Conservation (phyloP, 768 basidiomycete species). For the Leucogyrophana mollusca region DNA sequence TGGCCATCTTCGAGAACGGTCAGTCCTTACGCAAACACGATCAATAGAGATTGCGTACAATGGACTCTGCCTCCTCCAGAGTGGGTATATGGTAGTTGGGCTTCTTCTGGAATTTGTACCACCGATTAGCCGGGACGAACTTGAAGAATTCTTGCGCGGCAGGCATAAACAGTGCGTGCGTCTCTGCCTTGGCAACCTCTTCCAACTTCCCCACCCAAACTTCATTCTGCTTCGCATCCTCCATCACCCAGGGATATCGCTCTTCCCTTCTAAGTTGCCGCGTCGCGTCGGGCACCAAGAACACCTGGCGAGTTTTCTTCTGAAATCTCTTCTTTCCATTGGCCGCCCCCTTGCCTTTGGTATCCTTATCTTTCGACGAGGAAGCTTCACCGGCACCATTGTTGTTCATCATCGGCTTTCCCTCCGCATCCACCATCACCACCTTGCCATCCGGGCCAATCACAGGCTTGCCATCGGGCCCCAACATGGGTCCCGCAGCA, state of each 20-base stretch:
- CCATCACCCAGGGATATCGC: constrained; percentile 90
- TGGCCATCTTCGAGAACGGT: constrained; percentile 25
- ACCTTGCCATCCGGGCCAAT: constrained; percentile 72
- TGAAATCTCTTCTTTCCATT: constrained; percentile 71
- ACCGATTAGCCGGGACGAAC: constrained; percentile 83
- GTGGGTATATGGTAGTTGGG: constrained; percentile 71
- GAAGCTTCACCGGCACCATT: constrained; percentile 28
- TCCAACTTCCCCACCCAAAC: constrained; percentile 83
- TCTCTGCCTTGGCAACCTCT: constrained; percentile 67
- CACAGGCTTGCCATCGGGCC: constrained; percentile 81
- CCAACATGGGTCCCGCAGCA: constrained; percentile 73
- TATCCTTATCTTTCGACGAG: constrained; percentile 28
- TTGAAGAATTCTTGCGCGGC: constrained; percentile 80
- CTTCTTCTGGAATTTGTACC: constrained; percentile 92
- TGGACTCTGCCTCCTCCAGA: constrained; percentile 64
- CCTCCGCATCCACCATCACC: constrained; percentile 82
- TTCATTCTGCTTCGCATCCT: constrained; percentile 71
- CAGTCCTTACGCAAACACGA: neutral
- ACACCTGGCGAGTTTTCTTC: constrained; percentile 84
- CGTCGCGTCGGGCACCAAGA: constrained; percentile 73
- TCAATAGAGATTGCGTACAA: constrained; percentile 43
- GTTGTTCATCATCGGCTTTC: constrained; percentile 59
- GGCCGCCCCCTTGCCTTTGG: constrained; percentile 41
- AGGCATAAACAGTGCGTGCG: constrained; percentile 83
- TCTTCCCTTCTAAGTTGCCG: constrained; percentile 83